Evolutionary conservation across 371 early-diverging fungal genomes (phyloP), one percentile per base, ranked within the genome.

Genomic region (Capillidium heterosporum): DNA sequence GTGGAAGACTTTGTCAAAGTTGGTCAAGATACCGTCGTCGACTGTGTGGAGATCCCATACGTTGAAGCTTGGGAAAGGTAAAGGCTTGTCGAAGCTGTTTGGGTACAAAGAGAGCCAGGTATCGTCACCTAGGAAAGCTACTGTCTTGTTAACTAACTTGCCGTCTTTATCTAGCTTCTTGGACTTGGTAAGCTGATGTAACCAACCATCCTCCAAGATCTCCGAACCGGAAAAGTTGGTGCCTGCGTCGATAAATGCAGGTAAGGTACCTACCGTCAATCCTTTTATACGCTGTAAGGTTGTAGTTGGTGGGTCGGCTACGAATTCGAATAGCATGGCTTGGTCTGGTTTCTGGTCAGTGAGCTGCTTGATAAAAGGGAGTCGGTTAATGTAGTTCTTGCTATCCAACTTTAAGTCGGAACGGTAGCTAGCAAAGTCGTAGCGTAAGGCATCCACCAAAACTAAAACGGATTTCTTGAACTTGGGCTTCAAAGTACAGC

Each of bases 261-360:
- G 94, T 26, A 94, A 64, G 0, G 87, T 78, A 1, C 94, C 94
- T 0, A 91, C 89, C 60, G 82, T 88, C 21, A 97, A 59, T 0
- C 86, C 95, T 65, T 92, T 93, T 58, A 97, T 71, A 2, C 98
- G 80, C 68, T 97, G 95, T 67, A 90, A 73, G 0, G 95, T 95
- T 0, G 98, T 94, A 0, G 95, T 97, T 1, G 98, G 95, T n/a
- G 98, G 90, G 66, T 97, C 97, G 0, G 93, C 91, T 1, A 80
- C 73, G 55, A 82, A 89, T 42, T 87, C 82, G 59, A 78, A 87
- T n/a, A 90, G 69, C 19, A 84, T 69, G 0, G 84, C 66, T 47
- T 85, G 71, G 4, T 68, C 67, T 0, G 91, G 88, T 15, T 76
- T 69, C 1, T 61, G 55, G 7, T 58, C 39, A 10, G 75, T 61